Evolutionary conservation across 2,329 filamentous ascomycete genomes (phyloP), one percentile per base, ranked within the genome.

Genomic region (Sporothrix luriei): DNA sequence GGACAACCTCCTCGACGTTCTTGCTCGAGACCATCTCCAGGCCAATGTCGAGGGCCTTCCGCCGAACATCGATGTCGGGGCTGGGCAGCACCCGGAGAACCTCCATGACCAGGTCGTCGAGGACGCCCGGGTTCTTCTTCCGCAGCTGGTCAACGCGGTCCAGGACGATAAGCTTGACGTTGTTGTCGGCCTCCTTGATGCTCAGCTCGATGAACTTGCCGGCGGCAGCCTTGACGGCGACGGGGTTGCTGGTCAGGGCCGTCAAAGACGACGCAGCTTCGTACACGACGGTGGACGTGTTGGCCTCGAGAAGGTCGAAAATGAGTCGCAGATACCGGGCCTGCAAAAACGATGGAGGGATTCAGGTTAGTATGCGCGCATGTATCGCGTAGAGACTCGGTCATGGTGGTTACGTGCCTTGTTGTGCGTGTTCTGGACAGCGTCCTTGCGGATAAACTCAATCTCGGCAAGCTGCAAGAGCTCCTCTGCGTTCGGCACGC

Each of bases 11-110:
- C 78, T 98, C 95, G 7, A 99, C 94, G 74, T 99, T 99, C 83
- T 97, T 97, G 86, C 94, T 97, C 0, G 94, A 95, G 5, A 99
- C 93, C 95, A 99, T 98, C 74, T 97, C 94, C 79, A 99, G 84
- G 14, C 94, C 94, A 76, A 99, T 92, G 69, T 88, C 85, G 38
- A 99, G 86, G 19, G 94, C 93, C 81, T 98, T 98, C 80, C 90
- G 90, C 76, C 95, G 90, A 68, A 99, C 95, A 77, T 98, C 95
- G 73, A 99, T 91, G 81, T 99, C 95, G 26, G 95, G 92, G 78
- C 94, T 97, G 14, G 94, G 96, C 46, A 99, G 86, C 21, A 97
- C 95, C 68, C 95, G 92, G 59, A 99, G 85, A 69, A 98, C 94
- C 79, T 99, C 95, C 95, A 99, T 98, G 4, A 92, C 93, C 64